These are phyloP conservation scores for Acanthochlamys bracteata DNA, from an alignment of 106 monocot genomes.

Conservation along the genomic window DNA sequence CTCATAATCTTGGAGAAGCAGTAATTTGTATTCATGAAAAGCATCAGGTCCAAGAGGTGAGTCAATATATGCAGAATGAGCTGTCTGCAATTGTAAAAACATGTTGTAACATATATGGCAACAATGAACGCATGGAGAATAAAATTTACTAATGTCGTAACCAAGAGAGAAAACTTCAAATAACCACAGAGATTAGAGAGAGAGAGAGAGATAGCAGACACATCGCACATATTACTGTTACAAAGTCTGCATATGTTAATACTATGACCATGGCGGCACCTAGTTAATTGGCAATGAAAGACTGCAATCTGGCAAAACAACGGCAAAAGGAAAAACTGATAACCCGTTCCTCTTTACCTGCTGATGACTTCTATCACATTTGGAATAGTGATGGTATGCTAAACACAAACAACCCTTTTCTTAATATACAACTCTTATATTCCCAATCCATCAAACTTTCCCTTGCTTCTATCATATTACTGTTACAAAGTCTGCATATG, in stretches of 20 bases:
- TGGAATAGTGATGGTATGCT: too few relatives aligned
- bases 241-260: not conserved
- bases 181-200: too few relatives aligned
- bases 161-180: too few relatives aligned
- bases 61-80: constrained; percentile 78
- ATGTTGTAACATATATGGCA: not conserved
- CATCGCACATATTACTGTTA: not conserved
- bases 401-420: too few relatives aligned
- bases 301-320: too few relatives aligned
- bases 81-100: constrained; percentile 35
- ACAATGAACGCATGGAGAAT: not conserved
- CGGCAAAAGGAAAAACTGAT: too few relatives aligned
- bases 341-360: too few relatives aligned
- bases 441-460: too few relatives aligned
- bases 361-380: too few relatives aligned
- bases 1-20: constrained; percentile 89
- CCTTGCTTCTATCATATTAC: too few relatives aligned
- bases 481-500: not conserved
- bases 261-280: not conserved
- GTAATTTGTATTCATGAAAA: constrained; percentile 81
- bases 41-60: constrained; percentile 97
- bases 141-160: not conserved
- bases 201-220: not conserved
- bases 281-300: too few relatives aligned
- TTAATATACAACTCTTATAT: too few relatives aligned